phyloP scores from a whole-genome alignment of 2,329 filamentous ascomycete species.

The Pseudocercospora eumusae region DNA sequence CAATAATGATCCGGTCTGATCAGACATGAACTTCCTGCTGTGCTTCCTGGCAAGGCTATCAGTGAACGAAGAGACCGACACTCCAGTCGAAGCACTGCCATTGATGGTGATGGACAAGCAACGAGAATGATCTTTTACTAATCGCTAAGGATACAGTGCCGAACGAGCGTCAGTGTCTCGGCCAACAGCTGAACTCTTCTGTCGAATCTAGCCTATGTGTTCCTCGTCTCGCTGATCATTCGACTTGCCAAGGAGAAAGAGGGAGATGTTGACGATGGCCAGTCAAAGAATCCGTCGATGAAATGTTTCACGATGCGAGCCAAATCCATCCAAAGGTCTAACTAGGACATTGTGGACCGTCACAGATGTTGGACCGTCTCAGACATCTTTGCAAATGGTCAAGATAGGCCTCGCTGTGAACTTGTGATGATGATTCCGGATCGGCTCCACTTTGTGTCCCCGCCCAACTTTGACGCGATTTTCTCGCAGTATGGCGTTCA shows the following conservation, averaged over 20 bases:
- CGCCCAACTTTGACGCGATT: not conserved
- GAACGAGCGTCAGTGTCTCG: not conserved
- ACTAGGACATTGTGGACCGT: constrained; percentile 24
- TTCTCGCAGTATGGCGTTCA: not conserved
- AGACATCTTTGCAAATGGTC: not conserved
- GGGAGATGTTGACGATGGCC: not conserved
- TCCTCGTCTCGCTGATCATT: constrained; percentile 11
- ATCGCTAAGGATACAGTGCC: not conserved
- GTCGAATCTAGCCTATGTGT: not conserved
- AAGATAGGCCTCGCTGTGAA: no score
- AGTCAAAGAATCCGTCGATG: not conserved
- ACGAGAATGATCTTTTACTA: not conserved
- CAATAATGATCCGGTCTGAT: not conserved
- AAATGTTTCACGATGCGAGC: constrained; percentile 14
- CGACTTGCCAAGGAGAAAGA: constrained; percentile 12
- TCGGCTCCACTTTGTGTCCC: not conserved
- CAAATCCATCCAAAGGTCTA: constrained; percentile 5
- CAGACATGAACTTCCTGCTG: not conserved
- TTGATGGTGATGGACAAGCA: no score
- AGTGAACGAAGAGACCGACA: not conserved
- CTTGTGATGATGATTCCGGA: no score
- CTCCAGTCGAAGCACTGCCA: not conserved
- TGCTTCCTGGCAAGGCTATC: not conserved
- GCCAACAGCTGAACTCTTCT: not conserved
- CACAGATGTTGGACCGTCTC: not conserved